Conservation (phyloP, 2,329 filamentous ascomycete species). For the Colletotrichum gloeosporioides region DNA sequence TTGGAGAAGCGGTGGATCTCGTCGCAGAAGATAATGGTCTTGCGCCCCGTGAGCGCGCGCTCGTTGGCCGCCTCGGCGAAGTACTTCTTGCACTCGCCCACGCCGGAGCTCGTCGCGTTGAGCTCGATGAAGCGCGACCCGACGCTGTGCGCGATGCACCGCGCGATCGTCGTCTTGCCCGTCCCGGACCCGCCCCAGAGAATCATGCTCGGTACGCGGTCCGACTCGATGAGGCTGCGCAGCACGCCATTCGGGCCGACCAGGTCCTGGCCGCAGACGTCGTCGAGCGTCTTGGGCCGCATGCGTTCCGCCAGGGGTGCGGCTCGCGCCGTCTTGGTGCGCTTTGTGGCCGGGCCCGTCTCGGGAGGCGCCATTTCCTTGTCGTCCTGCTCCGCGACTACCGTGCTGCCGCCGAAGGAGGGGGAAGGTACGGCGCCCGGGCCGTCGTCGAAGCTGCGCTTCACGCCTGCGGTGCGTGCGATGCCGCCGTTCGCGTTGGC, state of each 20-base stretch:
- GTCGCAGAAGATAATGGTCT: slow-evolving; percentile 97
- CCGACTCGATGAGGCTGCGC: slow-evolving; percentile 82
- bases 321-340: slow-evolving; percentile 70
- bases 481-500: slow-evolving; percentile 34
- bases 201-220: slow-evolving; percentile 92
- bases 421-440: slow-evolving; percentile 39
- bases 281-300: slow-evolving; percentile 82
- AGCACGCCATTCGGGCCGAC: slow-evolving; percentile 86
- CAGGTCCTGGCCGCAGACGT: slow-evolving; percentile 90
- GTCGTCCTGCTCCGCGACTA: neutral
- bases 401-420: neutral
- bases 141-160: slow-evolving; percentile 84
- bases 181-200: slow-evolving; percentile 86
- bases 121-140: slow-evolving; percentile 92
- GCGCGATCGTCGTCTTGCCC: slow-evolving; percentile 90
- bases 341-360: slow-evolving; percentile 60
- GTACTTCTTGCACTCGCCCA: slow-evolving; percentile 90
- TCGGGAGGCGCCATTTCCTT: neutral
- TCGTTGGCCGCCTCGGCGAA: slow-evolving; percentile 87
- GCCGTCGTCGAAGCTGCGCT: slow-evolving; percentile 60
- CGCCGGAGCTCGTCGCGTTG: slow-evolving; percentile 88
- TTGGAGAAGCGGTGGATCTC: slow-evolving; percentile 95
- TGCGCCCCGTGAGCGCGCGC: slow-evolving; percentile 78
- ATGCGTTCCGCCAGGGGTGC: slow-evolving; percentile 93
- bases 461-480: slow-evolving; percentile 42